Evolutionary conservation across 2,329 filamentous ascomycete species (phyloP), one percentile per base, ranked within the genome.

Genomic region (Ceratocystiopsis sp.): DNA sequence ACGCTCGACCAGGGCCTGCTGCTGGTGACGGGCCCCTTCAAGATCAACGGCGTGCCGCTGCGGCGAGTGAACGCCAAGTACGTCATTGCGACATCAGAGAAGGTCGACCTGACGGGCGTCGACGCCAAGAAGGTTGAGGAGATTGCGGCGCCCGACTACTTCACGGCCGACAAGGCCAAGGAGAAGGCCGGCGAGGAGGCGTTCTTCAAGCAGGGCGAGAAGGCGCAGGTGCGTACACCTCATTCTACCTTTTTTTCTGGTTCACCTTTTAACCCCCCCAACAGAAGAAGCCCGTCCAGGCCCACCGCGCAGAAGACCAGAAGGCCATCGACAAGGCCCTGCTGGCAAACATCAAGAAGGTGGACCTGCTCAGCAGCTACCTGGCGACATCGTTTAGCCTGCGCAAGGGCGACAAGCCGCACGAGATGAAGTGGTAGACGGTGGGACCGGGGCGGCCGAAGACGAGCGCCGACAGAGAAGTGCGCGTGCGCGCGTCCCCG

Each of bases 141-240:
- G 69, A 62, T 80, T 57, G 71, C 77, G 53, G 68, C 77, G 61
- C 75, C 66, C 60, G 84, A 84, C 68, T 98, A 98, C 83, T 98
- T 98, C 75, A 82, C 84, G 62, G 81, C 82, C 63, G 91, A 96
- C 68, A 94, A 94, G 80, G 64, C 73, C 60, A 78, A 86, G 69
- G 85, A 94, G 75, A 94, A 95, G 83, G 81, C 84, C 59, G 79
- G 80, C 59, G 89, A 98, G 78, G 89, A 95, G 66, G 84, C 87
- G 65, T 98, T 98, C 80, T 95, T 96, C 81, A 87, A 91, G 79
- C 86, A 95, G 77, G 77, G 87, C 67, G 87, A 95, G 80, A 93
- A 93, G 80, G 74, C 84, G 64, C 76, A 94, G 85, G 86, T 94
- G 77, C 55, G 83, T 46, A 2, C 29, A 14, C 33, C n/a, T 8